A percentile compares a stretch with the other conserved stretches of the same genome.
phyloP scores from a whole-genome alignment of 768 basidiomycete genomes.

The Suillus discolor region DNA sequence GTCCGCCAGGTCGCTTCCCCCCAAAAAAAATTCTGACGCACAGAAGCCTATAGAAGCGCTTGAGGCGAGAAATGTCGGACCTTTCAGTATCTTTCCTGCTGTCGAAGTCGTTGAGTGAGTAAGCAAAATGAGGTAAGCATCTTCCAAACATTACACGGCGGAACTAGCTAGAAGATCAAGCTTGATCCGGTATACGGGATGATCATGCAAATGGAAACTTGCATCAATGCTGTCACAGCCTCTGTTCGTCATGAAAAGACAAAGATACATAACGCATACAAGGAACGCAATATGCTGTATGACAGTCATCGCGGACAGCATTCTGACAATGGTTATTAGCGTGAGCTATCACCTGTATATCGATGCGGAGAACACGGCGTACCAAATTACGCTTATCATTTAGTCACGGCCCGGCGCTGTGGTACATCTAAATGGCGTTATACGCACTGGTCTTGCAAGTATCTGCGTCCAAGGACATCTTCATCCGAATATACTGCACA shows the following conservation, averaged over 20 bases:
- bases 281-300: neutral
- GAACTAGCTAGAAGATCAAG: neutral
- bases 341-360: neutral
- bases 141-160: neutral
- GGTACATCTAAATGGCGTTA: slow-evolving; percentile 5
- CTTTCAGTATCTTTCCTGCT: neutral
- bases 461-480: slow-evolving; percentile 27
- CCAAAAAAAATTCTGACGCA: neutral
- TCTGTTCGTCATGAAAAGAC: neutral
- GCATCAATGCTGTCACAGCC: neutral
- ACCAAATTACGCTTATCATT: slow-evolving; percentile 1
- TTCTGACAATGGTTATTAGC: neutral
- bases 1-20: neutral
- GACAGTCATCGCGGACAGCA: neutral
- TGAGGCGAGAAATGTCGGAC: neutral
- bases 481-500: slow-evolving; percentile 62
- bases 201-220: neutral
- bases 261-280: neutral
- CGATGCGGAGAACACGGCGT: neutral
- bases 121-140: slow-evolving; percentile 2
- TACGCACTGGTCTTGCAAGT: neutral
- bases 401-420: neutral
- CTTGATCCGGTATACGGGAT: neutral
- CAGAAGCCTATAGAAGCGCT: neutral
- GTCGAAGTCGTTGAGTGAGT: neutral